A percentile compares a stretch with the other conserved stretches of the same genome.
These are phyloP conservation scores for Elsinoe australis DNA, from an alignment of 2,329 filamentous ascomycete genomes.

Conservation along the genomic window DNA sequence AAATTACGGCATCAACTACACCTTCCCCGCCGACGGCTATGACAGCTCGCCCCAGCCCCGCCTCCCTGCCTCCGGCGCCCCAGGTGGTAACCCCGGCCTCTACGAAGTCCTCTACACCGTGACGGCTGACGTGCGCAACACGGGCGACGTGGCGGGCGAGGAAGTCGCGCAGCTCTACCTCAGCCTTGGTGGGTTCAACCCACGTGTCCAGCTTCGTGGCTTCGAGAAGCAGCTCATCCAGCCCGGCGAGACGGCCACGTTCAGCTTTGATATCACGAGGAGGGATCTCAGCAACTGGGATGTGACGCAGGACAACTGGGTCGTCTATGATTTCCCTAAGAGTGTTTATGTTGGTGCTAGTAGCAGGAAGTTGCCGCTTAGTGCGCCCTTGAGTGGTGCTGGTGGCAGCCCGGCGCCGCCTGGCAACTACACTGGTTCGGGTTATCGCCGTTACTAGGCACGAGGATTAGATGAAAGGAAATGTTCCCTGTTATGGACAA, in stretches of 20 bases:
- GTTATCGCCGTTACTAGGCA: background rate
- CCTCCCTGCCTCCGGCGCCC: conserved; percentile 53
- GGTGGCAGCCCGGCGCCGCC: conserved; percentile 24
- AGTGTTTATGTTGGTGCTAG: conserved; percentile 32
- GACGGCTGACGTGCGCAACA: conserved; percentile 55
- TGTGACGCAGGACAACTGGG: conserved; percentile 52
- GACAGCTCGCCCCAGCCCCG: conserved; percentile 52
- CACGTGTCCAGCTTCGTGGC: conserved; percentile 42
- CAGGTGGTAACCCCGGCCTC: conserved; percentile 54
- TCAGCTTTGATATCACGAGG: conserved; percentile 48
- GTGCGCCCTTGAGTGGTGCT: conserved; percentile 18
- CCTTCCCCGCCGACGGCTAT: conserved; percentile 49
- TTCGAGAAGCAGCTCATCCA: conserved; percentile 53
- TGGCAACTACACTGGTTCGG: background rate
- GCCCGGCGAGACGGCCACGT: conserved; percentile 41
- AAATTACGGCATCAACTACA: conserved; percentile 56
- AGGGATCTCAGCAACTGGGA: conserved; percentile 62
- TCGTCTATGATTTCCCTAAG: conserved; percentile 27
- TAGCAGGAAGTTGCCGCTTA: conserved; percentile 31
- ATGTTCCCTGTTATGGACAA: no score
- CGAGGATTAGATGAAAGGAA: no score
- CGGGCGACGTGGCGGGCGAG: conserved; percentile 45
- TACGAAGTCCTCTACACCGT: conserved; percentile 57
- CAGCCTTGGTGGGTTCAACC: conserved; percentile 32
- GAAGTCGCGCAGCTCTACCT: conserved; percentile 55